These are phyloP conservation scores for Aspergillus japonicus DNA, from an alignment of 2,329 filamentous ascomycete species.

Conservation along the genomic window DNA sequence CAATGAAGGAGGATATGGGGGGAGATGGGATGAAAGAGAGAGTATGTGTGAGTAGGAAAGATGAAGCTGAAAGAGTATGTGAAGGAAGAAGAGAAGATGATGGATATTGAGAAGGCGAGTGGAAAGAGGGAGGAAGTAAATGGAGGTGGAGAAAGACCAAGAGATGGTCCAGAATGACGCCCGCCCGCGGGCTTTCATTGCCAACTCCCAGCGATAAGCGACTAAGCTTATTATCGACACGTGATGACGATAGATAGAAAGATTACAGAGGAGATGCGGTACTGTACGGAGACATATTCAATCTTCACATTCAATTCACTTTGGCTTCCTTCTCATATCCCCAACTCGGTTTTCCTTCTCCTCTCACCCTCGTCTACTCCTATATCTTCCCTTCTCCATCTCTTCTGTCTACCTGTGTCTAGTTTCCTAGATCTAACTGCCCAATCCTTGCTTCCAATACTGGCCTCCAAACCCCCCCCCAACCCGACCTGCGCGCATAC, in stretches of 20 bases:
- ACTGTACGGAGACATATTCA: too few relatives aligned
- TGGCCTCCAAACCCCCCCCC: not conserved
- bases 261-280: too few relatives aligned
- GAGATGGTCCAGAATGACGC: not conserved
- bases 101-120: not conserved
- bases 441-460: not conserved
- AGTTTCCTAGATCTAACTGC: not conserved
- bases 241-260: slow-evolving; percentile 8
- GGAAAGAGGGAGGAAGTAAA: not conserved
- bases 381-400: not conserved
- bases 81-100: not conserved
- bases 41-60: not conserved
- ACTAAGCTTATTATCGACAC: slow-evolving; percentile 11
- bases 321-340: too few relatives aligned
- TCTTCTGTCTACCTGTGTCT: not conserved
- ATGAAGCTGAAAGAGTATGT: not conserved
- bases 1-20: not conserved
- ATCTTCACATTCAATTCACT: too few relatives aligned
- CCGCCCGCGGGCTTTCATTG: not conserved
- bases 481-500: not conserved
- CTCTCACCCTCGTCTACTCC: not conserved
- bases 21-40: too few relatives aligned
- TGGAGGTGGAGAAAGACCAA: not conserved
- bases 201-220: not conserved
- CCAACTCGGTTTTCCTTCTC: not conserved